Base-by-base conservation (phyloP, 2,329 filamentous ascomycete genomes). In the Dactylonectria estremocensis region DNA sequence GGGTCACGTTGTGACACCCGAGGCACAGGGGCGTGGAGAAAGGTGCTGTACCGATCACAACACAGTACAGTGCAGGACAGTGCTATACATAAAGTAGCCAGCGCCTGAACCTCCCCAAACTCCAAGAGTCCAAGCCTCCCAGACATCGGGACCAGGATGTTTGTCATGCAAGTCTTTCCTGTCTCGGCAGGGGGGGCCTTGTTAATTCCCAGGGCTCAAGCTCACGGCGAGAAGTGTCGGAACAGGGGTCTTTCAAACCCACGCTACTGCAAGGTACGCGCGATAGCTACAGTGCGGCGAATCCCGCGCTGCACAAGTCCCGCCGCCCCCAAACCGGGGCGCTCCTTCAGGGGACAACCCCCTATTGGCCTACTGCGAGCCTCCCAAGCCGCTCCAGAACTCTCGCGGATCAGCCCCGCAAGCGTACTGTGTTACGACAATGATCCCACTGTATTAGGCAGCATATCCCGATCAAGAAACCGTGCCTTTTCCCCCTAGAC, bases 191-290 rank as follows among this genome's bases (percentile, higher is more conserved):
- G 67, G 69, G 54, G 59, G 56, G 35, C 52, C 66, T 64, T 72
- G 69, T 16, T 69, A 50, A 74, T 57, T 37, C 46, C 65, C 73
- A 72, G 69, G 73, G 73, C 72, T 71, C 73, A 76, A 73, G 67
- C 57, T 74, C 64, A 74, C 73, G 73, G 72, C 73, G 73, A 76
- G 64, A 67, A 54, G 73, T 57, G 66, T 66, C 58, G 55, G 54
- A 60, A 59, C 67, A 61, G 53, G 64, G 54, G 59, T 40, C 52
- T 59, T 35, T 53, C 59, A 67, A 59, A 63, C 64, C 54, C 40
- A 49, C 60, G 55, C 74, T 76, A 76, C 74, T 75, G 74, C 74
- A 76, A 76, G 74, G 74, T 69, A 76, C 74, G 62, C 68, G 67
- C 72, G 69, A 74, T 61, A 63, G 59, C 61, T 20, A 65, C 49